A percentile compares a stretch with the other conserved stretches of the same genome.
phyloP scores from a whole-genome alignment of 2,329 filamentous ascomycete genomes.

The Cladosporium sp. region DNA sequence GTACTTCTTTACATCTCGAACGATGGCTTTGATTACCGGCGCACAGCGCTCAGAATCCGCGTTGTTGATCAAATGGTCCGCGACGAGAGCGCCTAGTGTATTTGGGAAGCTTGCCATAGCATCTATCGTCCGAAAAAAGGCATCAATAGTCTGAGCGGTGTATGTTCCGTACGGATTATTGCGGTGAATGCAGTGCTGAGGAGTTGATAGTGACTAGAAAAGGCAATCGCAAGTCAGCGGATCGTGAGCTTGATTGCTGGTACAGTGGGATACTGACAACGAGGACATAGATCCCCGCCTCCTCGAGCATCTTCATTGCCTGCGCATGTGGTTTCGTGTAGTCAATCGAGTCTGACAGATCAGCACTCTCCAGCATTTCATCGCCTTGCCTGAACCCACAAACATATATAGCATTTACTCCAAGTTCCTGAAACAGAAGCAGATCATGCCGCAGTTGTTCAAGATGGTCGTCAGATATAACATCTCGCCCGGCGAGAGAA shows the following conservation, averaged over 20 bases:
- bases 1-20: conserved; percentile 18
- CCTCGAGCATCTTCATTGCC: conserved; percentile 18
- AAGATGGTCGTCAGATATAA: not conserved
- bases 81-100: not conserved
- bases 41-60: not conserved
- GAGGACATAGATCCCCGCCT: conserved; percentile 17
- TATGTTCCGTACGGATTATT: not conserved
- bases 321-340: conserved; percentile 11
- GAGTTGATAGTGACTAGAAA: not conserved
- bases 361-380: not conserved
- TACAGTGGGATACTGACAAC: conserved; percentile 4
- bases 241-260: too few species aligned
- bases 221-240: not conserved
- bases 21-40: conserved; percentile 17
- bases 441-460: not conserved
- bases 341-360: conserved; percentile 13
- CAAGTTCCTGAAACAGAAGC: not conserved
- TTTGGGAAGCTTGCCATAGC: not conserved
- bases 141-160: not conserved
- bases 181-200: not conserved
- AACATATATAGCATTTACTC: not conserved
- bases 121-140: not conserved
- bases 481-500: not conserved
- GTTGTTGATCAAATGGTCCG: conserved; percentile 12
- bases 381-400: not conserved